phyloP scores from a whole-genome alignment of 805 yeast genomes.

The Nakazawaea populi region DNA sequence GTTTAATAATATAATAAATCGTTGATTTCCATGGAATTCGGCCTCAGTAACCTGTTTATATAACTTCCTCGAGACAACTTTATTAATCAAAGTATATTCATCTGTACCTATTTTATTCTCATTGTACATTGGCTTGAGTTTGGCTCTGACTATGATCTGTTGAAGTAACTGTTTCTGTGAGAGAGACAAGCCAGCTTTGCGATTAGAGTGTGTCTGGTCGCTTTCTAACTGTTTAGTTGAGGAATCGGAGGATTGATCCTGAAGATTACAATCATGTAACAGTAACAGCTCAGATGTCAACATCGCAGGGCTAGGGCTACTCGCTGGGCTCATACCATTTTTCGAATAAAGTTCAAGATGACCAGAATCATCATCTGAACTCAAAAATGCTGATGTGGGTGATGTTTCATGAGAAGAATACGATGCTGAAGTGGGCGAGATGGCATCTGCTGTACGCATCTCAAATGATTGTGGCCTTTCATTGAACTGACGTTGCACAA shows the following conservation, averaged over 20 bases:
- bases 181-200: constrained; percentile 12
- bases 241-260: constrained; percentile 1
- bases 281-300: constrained; percentile 17
- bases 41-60: constrained; percentile 29
- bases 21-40: background rate
- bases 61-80: constrained; percentile 52
- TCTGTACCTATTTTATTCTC: constrained; percentile 23
- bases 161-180: constrained; percentile 55
- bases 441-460: background rate
- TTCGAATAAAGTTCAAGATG: background rate
- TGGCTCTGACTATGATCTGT: constrained; percentile 44
- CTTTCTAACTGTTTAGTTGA: background rate
- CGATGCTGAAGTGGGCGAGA: background rate
- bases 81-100: constrained; percentile 54
- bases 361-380: constrained; percentile 1
- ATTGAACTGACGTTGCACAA: background rate
- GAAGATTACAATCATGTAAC: constrained; percentile 11
- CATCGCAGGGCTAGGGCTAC: background rate
- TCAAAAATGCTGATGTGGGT: constrained; percentile 1
- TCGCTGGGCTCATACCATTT: too few species aligned
- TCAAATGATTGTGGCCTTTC: background rate
- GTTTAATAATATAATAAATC: constrained; percentile 13
- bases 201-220: too few species aligned
- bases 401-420: constrained; percentile 6
- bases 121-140: constrained; percentile 42